Evolutionary conservation across 1,284 basidiomycete species (phyloP), one percentile per base, ranked within the genome.

Genomic region (Tausonia pullulans): DNA sequence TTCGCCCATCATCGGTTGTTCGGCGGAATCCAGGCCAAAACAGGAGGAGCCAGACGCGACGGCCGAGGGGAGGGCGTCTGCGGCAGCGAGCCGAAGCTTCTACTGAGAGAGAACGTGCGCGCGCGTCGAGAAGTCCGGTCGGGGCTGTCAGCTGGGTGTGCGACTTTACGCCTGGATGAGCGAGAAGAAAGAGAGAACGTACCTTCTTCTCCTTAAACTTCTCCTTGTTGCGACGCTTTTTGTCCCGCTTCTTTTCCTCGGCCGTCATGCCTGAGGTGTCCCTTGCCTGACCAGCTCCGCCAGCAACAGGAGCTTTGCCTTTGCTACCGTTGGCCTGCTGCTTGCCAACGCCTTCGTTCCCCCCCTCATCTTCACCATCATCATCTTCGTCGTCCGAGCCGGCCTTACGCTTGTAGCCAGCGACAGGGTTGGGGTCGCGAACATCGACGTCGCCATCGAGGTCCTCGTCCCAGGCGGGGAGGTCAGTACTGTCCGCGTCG

Each of bases 191-290:
- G 46, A 40, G 5, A 39, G 7, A 40, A 45, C 64, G 50, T 41
- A 66, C 65, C 65, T 63, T 66, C 57, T 66, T 66, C 61, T 66
- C 65, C 65, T 66, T 66, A 40, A 66, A 50, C 61, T 66, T 66
- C 54, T 66, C 65, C 58, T 66, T 66, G 43, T 66, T 66, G 27
- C 57, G 49, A 16, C 58, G 52, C 58, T 66, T 66, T 46, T 63
- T 58, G 49, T 66, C 65, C 58, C 63, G 62, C 61, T 66, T 66
- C 41, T 53, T 53, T 58, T 66, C 65, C 57, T 62, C 65, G 2
- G 61, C 61, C 10, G 65, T 66, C 61, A 66, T 7, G 48, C 43
- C 58, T 27, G 48, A 45, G 45, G 4, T 46, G 45, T 48, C 55
- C 55, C 16, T 48, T 59, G 16, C 41, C 45, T 48, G 41, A 16